These are phyloP conservation scores for Prunus mume DNA, from an alignment of 306 rosid species.

Conservation along the genomic window DNA sequence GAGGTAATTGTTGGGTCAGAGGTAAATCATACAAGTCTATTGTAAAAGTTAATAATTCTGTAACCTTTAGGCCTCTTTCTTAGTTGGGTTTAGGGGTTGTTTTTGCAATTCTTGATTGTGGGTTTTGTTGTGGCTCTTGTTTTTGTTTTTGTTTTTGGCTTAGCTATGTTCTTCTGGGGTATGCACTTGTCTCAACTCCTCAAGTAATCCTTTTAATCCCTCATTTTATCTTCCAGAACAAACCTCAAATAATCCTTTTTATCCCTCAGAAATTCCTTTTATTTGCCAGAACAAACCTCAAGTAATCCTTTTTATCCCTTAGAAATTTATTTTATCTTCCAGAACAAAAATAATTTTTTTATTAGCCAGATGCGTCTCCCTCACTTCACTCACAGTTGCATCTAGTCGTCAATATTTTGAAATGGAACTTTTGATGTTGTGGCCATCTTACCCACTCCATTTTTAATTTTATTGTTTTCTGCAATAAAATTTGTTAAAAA, in stretches of 20 bases:
- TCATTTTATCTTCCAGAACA: too few species aligned
- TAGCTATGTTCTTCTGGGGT: neutral
- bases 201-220: too few species aligned
- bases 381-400: neutral
- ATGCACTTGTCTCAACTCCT: neutral
- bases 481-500: too few species aligned
- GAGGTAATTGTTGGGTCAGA: neutral
- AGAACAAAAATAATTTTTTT: neutral
- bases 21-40: neutral
- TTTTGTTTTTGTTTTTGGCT: neutral
- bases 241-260: too few species aligned
- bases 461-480: too few species aligned
- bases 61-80: neutral
- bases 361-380: neutral
- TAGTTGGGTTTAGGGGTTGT: neutral
- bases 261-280: too few species aligned
- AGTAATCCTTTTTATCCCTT: neutral
- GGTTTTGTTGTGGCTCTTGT: neutral
- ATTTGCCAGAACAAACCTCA: neutral
- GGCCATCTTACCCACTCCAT: too few species aligned
- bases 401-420: neutral
- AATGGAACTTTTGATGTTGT: neutral
- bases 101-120: neutral
- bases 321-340: neutral
- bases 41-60: neutral